Evolutionary conservation across 768 basidiomycete species (phyloP).

Genomic region (Cyclocybe aegerita): DNA sequence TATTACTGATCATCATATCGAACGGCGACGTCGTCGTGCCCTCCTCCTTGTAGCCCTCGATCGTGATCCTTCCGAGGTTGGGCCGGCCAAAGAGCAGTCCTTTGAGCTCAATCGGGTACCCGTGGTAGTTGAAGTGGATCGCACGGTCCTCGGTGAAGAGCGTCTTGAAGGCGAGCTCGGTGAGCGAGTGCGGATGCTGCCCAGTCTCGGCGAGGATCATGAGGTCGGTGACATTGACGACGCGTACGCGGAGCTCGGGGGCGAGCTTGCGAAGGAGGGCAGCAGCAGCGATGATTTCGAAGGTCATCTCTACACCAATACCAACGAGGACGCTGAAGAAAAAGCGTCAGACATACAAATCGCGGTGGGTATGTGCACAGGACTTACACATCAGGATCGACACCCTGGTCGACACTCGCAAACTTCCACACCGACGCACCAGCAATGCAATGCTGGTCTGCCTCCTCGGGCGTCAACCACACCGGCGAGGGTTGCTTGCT

Average conservation of each 20-base stretch:
- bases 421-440: conserved; percentile 88
- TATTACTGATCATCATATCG: conserved; percentile 77
- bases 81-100: conserved; percentile 63
- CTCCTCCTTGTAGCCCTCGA: conserved; percentile 69
- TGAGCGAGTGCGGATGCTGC: conserved; percentile 75
- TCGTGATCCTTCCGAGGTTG: conserved; percentile 45
- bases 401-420: conserved; percentile 71
- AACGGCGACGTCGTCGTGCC: conserved; percentile 85
- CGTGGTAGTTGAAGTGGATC: conserved; percentile 84
- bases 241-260: conserved; percentile 77
- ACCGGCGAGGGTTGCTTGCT: conserved; percentile 81
- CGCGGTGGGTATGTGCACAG: background rate
- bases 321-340: conserved; percentile 75
- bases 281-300: conserved; percentile 87
- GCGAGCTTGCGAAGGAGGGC: conserved; percentile 68
- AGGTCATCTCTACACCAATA: conserved; percentile 85
- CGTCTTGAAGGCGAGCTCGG: conserved; percentile 55
- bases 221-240: conserved; percentile 88
- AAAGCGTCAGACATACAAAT: conserved; percentile 12
- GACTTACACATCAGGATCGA: conserved; percentile 68
- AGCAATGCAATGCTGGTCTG: conserved; percentile 79
- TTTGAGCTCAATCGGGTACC: conserved; percentile 72
- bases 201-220: conserved; percentile 77
- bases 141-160: conserved; percentile 73
- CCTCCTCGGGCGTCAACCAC: conserved; percentile 78